A percentile compares a stretch with the other conserved stretches of the same genome.
Conservation (phyloP, 2,329 filamentous ascomycete genomes). For the Coniochaeta prunicola region DNA sequence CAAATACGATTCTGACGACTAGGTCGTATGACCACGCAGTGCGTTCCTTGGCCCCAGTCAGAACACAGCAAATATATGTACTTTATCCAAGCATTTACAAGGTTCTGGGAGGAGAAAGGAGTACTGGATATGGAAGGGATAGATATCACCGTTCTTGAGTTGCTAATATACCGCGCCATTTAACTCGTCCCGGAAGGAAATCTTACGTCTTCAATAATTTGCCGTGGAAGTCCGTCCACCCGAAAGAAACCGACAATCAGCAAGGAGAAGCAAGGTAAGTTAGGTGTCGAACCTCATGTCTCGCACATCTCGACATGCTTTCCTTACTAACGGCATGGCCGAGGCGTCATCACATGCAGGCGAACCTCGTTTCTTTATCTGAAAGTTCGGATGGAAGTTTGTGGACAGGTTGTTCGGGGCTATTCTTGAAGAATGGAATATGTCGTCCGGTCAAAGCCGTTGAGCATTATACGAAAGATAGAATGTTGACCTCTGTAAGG, state of each 20-base stretch:
- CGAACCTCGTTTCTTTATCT: neutral
- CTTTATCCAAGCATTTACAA: conserved; percentile 1
- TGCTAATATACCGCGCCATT: neutral
- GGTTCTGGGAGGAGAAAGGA: neutral
- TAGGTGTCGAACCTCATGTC: neutral
- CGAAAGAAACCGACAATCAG: neutral
- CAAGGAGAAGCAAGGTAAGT: neutral
- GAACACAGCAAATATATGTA: neutral
- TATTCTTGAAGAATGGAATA: neutral
- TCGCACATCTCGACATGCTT: neutral
- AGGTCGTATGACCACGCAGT: neutral
- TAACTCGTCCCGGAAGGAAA: neutral
- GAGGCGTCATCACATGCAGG: neutral
- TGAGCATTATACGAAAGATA: neutral
- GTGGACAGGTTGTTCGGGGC: neutral
- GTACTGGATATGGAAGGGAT: neutral
- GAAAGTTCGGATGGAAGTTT: neutral
- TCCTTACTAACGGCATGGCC: neutral
- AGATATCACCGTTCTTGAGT: neutral
- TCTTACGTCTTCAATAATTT: too few relatives aligned
- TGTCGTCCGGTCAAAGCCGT: neutral
- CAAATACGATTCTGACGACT: conserved; percentile 52
- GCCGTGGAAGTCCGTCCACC: neutral
- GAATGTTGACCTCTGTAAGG: too few relatives aligned
- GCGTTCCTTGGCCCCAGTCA: neutral